phyloP scores from a whole-genome alignment of 2,329 filamentous ascomycete genomes.

The Stagonosporopsis rhizophila region DNA sequence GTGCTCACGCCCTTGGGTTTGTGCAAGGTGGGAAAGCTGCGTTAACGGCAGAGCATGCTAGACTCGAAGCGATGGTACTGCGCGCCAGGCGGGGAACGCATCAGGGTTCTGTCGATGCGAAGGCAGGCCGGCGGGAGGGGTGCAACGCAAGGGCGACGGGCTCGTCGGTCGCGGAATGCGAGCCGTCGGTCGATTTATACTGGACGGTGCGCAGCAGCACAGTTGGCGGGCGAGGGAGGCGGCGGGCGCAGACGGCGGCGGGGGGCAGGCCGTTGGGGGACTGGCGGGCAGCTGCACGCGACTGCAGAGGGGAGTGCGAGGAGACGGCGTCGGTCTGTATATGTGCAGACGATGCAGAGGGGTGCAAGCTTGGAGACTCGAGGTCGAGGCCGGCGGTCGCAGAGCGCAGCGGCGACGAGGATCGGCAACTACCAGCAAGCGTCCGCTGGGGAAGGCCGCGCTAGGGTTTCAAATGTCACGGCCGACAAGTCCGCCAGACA shows the following conservation, averaged over 20 bases:
- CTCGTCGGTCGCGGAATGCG: slow-evolving; percentile 15
- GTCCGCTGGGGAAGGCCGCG: slow-evolving; percentile 30
- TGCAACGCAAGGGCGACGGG: slow-evolving; percentile 46
- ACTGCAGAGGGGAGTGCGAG: slow-evolving; percentile 6
- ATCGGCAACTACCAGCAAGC: slow-evolving; percentile 32
- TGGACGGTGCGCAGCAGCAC: not conserved
- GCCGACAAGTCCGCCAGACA: slow-evolving; percentile 1
- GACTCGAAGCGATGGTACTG: slow-evolving; percentile 48
- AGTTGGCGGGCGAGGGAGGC: slow-evolving; percentile 8
- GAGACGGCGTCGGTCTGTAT: not conserved
- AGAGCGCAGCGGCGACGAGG: slow-evolving; percentile 14
- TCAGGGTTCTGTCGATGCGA: slow-evolving; percentile 39
- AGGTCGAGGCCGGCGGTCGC: slow-evolving; percentile 2
- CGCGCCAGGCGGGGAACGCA: slow-evolving; percentile 50
- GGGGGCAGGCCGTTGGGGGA: not conserved
- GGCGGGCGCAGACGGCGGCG: not conserved
- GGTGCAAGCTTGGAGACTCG: not conserved
- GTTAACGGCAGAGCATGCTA: slow-evolving; percentile 50
- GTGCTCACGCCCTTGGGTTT: slow-evolving; percentile 37
- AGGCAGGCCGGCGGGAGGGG: slow-evolving; percentile 35
- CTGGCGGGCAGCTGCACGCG: slow-evolving; percentile 9
- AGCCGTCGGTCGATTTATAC: slow-evolving; percentile 11
- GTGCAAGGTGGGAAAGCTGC: slow-evolving; percentile 38
- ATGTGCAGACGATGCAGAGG: not conserved
- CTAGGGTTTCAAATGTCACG: slow-evolving; percentile 15